Percentiles rank a stretch among this genome's conserved stretches.
phyloP scores from a whole-genome alignment of 306 rosid genomes.

The Vigna reflexopilosa region DNA sequence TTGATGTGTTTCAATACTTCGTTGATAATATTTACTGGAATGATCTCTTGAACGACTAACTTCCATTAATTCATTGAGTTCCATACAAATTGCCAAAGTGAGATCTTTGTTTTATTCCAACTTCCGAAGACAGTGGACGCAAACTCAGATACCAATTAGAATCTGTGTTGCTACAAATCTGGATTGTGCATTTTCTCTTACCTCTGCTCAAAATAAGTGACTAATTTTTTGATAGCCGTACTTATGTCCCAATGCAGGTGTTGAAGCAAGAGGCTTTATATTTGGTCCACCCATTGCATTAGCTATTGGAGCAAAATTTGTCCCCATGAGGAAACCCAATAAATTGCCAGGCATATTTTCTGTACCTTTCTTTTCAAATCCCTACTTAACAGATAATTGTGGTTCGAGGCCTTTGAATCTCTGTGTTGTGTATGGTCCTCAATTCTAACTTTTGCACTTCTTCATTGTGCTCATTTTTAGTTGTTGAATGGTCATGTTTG shows the following conservation, averaged over 20 bases:
- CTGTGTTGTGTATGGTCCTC: constrained; percentile 6
- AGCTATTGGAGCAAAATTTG: constrained; percentile 97
- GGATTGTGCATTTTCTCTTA: constrained; percentile 17
- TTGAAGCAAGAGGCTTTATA: constrained; percentile 98
- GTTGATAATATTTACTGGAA: not conserved
- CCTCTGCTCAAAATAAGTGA: constrained; percentile 23
- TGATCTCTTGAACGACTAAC: constrained; percentile 24
- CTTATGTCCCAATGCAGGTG: constrained; percentile 56
- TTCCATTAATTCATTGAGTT: constrained; percentile 9
- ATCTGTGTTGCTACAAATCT: constrained; percentile 23
- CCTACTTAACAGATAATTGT: constrained; percentile 31
- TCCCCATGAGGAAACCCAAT: constrained; percentile 97
- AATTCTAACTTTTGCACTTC: constrained; percentile 1
- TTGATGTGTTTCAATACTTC: not conserved
- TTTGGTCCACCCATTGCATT: constrained; percentile 99
- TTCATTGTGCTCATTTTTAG: constrained; percentile 31
- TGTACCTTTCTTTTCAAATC: constrained; percentile 17
- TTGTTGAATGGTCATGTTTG: constrained; percentile 35
- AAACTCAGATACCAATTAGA: constrained; percentile 2
- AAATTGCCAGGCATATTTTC: constrained; percentile 85
- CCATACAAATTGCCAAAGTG: constrained; percentile 17
- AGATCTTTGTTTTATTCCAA: constrained; percentile 7
- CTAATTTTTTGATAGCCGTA: constrained; percentile 28
- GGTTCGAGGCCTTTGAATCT: constrained; percentile 31
- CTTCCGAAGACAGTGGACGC: constrained; percentile 21